These are phyloP conservation scores for Lachnum nothofagi DNA, from an alignment of 2,329 filamentous ascomycete genomes.

Conservation along the genomic window DNA sequence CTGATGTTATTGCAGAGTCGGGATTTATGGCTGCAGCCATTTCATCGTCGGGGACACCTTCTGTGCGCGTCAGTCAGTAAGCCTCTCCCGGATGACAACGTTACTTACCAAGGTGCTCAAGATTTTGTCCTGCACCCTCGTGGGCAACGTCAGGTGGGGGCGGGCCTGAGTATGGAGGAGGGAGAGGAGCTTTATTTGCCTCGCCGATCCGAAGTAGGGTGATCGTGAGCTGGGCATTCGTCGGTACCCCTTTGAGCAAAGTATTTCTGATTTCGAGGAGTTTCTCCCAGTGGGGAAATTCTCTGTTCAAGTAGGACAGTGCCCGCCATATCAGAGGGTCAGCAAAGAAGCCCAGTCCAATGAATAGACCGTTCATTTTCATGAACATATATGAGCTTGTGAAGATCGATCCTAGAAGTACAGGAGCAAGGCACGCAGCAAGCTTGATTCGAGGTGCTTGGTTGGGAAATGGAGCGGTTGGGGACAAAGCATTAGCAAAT, in stretches of 20 bases:
- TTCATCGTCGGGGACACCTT: slow-evolving; percentile 28
- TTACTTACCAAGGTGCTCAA: slow-evolving; percentile 44
- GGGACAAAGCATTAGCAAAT: slow-evolving; percentile 37
- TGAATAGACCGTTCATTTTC: slow-evolving; percentile 60
- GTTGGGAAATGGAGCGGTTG: slow-evolving; percentile 50
- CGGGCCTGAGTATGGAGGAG: slow-evolving; percentile 43
- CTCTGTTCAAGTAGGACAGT: slow-evolving; percentile 54
- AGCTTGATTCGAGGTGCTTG: slow-evolving; percentile 50
- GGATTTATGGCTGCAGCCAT: slow-evolving; percentile 35
- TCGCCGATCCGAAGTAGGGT: slow-evolving; percentile 79
- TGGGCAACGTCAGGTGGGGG: slow-evolving; percentile 35
- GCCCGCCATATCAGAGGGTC: slow-evolving; percentile 64
- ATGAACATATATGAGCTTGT: slow-evolving; percentile 54
- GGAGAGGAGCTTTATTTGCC: slow-evolving; percentile 72
- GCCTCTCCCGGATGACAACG: background rate
- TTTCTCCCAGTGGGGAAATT: slow-evolving; percentile 68
- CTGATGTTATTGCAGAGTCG: slow-evolving; percentile 31
- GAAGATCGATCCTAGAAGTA: slow-evolving; percentile 49
- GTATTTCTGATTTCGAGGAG: slow-evolving; percentile 70
- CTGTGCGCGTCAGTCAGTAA: slow-evolving; percentile 15
- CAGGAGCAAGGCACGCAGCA: slow-evolving; percentile 46
- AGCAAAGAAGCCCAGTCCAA: slow-evolving; percentile 76
- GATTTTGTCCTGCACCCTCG: slow-evolving; percentile 45
- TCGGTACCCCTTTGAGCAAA: slow-evolving; percentile 74
- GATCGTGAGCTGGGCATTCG: slow-evolving; percentile 76